Base-by-base conservation (phyloP, 345 rosid species). In the Cardamine occulta region DNA sequence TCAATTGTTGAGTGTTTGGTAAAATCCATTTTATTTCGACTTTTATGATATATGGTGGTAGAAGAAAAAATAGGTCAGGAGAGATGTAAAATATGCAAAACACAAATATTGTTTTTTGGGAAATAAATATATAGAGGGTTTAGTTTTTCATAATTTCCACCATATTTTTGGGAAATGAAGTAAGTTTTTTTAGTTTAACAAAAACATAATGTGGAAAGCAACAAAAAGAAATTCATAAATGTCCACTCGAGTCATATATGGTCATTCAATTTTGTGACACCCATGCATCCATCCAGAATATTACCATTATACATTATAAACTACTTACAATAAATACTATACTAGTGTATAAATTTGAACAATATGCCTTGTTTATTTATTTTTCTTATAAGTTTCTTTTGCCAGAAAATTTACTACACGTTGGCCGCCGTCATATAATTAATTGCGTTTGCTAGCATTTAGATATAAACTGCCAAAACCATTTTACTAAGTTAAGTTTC, bases 251-350 rank as follows among this genome's bases (percentile, higher is more conserved):
- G 75, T 63, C 66, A 70, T 70, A 56, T 47, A 32, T 55, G n/a
- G 71, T 54, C 72, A 77, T 77, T 77, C 71, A 45, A 19, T 64
- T 71, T 64, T 66, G 60, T 77, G 72, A 70, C 68, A 35, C 35
- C 61, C 61, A 70, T 63, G 80, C 76, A 71, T 48, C 66, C 17
- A 57, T 49, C 72, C 23, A 57, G 47, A 57, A 71, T 56, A 58
- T 45, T 64, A 70, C 37, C 17, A 49, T 67, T 56, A 23, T 70
- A 44, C 7, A 42, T 66, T 12, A 31, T 39, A 62, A 35, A 37
- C 1, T n/a, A 18, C 15, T 31, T 59, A 48, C 8, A 67, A 68
- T 76, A 62, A 62, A 69, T 68, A 53, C 26, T 12, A 39, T 37
- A 56, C 32, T 6, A 29, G 28, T 34, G 15, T 15, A 44, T 44